Evolutionary conservation across 208 protist species (phyloP), one percentile per base, ranked within the genome.

Genomic region (Balamuthia mandrillaris): DNA sequence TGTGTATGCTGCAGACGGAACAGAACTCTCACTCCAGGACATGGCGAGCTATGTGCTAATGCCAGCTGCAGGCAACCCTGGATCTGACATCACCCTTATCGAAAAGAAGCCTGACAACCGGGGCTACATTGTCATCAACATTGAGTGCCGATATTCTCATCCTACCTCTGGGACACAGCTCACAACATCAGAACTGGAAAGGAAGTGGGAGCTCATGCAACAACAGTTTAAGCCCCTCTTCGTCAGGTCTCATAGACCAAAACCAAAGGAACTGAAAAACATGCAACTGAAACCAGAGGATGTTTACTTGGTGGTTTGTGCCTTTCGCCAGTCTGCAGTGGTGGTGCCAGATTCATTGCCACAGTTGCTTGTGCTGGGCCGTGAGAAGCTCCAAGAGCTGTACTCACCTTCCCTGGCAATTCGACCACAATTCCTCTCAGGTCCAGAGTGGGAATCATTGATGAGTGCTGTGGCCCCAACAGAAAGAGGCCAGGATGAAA

Each of bases 61-160:
- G 16, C 66, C 66, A 27, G 66, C 66, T 18, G 66, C 31, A 14
- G 29, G 29, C 66, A 75, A 75, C 49, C 27, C 66, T 47, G 66
- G 66, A 12, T 75, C 49, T 27, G 66, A 75, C 49, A 24, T 75
- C 41, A 39, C 49, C 37, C 21, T 75, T 21, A 29, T 75, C 49
- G 66, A 75, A 75, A 75, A 75, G 41, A 75, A 75, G 66, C 33
- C 66, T 39, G 41, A 75, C 21, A 21, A 39, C 66, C 9, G 41
- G 16, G 66, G 66, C 49, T 39, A 75, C 66, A 75, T 75, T 27
- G 66, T 39, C 66, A 75, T 75, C 66, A 75, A 75, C 66, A 75
- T 75, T 39, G 66, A 75, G 41, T 75, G 66, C 66, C 66, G 66
- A 12, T 75, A 75, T 24, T 75, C 66, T 27, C 66, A 75, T 24